Base-by-base conservation (phyloP, 1,139 yeast species). In the Suhomyces taliae region DNA sequence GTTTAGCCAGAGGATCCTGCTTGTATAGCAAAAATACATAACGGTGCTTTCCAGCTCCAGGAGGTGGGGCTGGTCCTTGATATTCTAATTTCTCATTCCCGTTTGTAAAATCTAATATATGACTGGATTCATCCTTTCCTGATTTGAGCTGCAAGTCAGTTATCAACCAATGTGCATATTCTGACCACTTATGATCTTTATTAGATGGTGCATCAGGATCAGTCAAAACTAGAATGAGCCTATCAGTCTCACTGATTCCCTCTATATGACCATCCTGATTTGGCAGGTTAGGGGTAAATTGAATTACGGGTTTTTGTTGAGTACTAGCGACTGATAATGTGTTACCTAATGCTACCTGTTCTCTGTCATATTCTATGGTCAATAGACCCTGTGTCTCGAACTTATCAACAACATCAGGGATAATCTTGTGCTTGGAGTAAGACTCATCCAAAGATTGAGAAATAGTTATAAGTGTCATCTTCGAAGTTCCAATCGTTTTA, bases 171-270 rank as follows among this genome's bases (percentile, higher is more conserved):
- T 90, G 97, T 46, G 87, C 83, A 65, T 75, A 90, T 66, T 90
- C 96, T 8, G 95, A 85, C 95, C 95, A 90, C 61, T 84, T 87
- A 58, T 86, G 82, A 63, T 90, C 97, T 1, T 78, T 74, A 54
- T 82, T 78, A 4, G 91, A 81, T 14, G 97, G 97, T 8, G 97
- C 97, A 71, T 90, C 97, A 1, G 97, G 97, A 64, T 90, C 97
- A 4, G 97, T 90, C 56, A 90, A 58, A 3, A 87, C 87, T 54
- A 90, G 69, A 4, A 93, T 83, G 67, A 86, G 89, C 44, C 74
- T 69, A 54, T 83, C 89, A n/a, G 69, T 63, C 24, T 68, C 61
- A 19, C 70, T 60, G 41, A 79, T 73, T 41, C 48, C 46, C 68
- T 72, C 60, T 74, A 67, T 43, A 65, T 73, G 45, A 61, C 68